Conservation (phyloP, 352 stramenopile genomes). For the Pythium aphanidermatum region DNA sequence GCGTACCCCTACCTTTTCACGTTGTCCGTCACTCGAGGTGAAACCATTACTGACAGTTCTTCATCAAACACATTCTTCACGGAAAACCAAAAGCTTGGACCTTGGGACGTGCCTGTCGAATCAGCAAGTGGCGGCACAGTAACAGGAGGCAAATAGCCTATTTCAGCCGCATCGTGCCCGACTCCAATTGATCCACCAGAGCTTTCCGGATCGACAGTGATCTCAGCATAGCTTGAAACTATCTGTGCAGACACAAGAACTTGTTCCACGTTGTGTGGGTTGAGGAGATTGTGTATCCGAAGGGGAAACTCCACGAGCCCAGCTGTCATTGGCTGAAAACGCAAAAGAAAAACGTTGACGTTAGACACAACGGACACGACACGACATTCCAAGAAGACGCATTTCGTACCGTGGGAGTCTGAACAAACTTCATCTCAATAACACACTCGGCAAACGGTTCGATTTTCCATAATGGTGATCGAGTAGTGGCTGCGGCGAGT, state of each 20-base stretch:
- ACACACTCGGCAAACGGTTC: slow-evolving; percentile 35
- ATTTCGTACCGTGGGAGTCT: slow-evolving; percentile 42
- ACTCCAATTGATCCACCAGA: slow-evolving; percentile 33
- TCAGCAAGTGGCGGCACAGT: slow-evolving; percentile 61
- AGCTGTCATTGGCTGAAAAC: slow-evolving; percentile 31
- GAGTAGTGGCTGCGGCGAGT: slow-evolving; percentile 7
- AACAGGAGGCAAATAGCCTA: slow-evolving; percentile 69
- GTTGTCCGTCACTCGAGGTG: slow-evolving; percentile 22
- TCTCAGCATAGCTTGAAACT: slow-evolving; percentile 79
- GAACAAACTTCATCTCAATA: slow-evolving; percentile 66
- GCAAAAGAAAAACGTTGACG: slow-evolving; percentile 1
- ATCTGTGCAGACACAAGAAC: slow-evolving; percentile 60
- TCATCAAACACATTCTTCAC: slow-evolving; percentile 85
- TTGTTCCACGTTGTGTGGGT: slow-evolving; percentile 74
- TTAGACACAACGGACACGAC: neutral
- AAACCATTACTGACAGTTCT: slow-evolving; percentile 65
- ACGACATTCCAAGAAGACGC: neutral
- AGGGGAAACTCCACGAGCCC: slow-evolving; percentile 56
- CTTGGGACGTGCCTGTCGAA: slow-evolving; percentile 22
- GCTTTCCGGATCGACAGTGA: slow-evolving; percentile 74
- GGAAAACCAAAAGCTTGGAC: slow-evolving; percentile 79
- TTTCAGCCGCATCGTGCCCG: slow-evolving; percentile 23
- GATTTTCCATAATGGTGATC: slow-evolving; percentile 43
- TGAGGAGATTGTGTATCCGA: slow-evolving; percentile 69
- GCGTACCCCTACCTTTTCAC: slow-evolving; percentile 15